Conservation (phyloP, 2,329 filamentous ascomycete species). For the Cadophora sp. region DNA sequence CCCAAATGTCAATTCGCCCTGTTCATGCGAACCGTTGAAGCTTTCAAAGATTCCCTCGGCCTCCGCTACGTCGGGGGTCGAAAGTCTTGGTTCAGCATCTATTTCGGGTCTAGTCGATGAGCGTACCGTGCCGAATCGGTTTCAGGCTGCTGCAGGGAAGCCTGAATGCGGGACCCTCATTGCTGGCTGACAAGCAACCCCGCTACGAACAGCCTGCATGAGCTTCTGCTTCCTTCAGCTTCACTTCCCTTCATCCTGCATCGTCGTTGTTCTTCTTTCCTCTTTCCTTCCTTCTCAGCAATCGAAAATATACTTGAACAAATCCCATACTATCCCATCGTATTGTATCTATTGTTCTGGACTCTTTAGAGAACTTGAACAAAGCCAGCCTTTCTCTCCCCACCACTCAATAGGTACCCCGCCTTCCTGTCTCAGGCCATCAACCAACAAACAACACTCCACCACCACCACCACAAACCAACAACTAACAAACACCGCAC, state of each 20-base stretch:
- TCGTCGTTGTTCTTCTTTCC: not conserved
- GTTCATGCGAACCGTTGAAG: not conserved
- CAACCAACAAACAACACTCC: not conserved
- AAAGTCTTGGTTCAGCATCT: not conserved
- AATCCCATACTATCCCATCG: not conserved
- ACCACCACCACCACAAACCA: not conserved
- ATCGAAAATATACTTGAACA: not conserved
- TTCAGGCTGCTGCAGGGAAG: not conserved
- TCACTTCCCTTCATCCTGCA: conserved; percentile 1
- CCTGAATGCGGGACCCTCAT: not conserved
- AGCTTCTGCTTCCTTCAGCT: not conserved
- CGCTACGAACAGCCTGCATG: conserved; percentile 1
- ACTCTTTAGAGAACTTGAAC: not conserved
- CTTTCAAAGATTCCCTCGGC: not conserved
- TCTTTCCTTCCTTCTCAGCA: not conserved
- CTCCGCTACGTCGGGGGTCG: not conserved
- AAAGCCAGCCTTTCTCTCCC: not conserved
- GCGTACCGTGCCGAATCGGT: not conserved
- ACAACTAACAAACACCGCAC: not conserved
- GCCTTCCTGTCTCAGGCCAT: not conserved
- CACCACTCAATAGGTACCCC: conserved; percentile 1
- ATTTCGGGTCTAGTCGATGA: not conserved
- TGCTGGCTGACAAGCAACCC: conserved; percentile 7
- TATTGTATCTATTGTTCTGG: not conserved
- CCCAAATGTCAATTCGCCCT: not conserved